A percentile compares a stretch with the other conserved stretches of the same genome.
phyloP scores from a whole-genome alignment of 495 filamentous ascomycete species.

The Annulohypoxylon nitens region DNA sequence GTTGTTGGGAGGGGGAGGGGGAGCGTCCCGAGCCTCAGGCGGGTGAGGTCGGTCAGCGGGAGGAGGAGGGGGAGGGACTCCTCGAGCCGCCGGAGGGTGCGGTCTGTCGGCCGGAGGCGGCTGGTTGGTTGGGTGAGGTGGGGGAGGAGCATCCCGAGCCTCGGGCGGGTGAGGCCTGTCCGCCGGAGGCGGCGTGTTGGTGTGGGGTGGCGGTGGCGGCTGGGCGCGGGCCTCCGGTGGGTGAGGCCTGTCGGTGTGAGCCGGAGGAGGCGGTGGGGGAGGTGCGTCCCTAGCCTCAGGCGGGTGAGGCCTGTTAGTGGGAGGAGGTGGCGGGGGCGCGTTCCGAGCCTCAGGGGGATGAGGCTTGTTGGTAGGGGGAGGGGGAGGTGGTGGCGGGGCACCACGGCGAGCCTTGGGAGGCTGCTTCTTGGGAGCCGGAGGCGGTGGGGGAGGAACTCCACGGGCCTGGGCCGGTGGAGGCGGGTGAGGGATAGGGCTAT shows the following conservation, averaged over 20 bases:
- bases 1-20: conserved; percentile 1
- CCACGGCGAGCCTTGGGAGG: not conserved
- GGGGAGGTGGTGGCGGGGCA: conserved; percentile 2
- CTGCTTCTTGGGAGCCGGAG: no score
- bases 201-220: not conserved
- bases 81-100: no score
- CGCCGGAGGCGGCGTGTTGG: not conserved
- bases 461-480: not conserved
- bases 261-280: not conserved
- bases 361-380: not conserved
- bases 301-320: not conserved
- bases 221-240: not conserved
- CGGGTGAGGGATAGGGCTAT: not conserved
- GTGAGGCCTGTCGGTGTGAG: not conserved
- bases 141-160: not conserved
- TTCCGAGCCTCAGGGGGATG: no score
- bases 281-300: not conserved
- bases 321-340: not conserved
- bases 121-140: no score
- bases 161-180: not conserved
- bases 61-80: no score
- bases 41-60: no score
- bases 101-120: no score
- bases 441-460: no score
- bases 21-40: not conserved